Evolutionary conservation across 2,329 filamentous ascomycete genomes (phyloP).

Genomic region (Microthyrium microscopicum): DNA sequence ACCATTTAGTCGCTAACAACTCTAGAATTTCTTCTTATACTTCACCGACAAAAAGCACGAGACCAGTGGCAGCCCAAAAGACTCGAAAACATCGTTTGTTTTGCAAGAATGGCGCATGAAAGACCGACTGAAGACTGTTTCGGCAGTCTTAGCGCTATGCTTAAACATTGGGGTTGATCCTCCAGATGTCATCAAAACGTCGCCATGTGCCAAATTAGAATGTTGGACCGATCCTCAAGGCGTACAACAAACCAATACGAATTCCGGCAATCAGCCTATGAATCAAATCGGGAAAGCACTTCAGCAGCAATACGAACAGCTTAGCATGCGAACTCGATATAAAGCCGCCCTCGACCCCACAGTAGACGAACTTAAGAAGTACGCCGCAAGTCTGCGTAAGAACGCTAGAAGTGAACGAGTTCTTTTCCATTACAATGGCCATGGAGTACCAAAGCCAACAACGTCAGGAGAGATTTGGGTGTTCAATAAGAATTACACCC

Average conservation of each 20-base stretch:
- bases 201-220: conserved; percentile 81
- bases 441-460: conserved; percentile 91
- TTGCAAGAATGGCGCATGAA: conserved; percentile 96
- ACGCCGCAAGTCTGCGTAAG: conserved; percentile 72
- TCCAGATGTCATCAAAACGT: conserved; percentile 91
- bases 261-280: conserved; percentile 55
- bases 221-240: conserved; percentile 75
- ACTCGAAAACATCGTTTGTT: conserved; percentile 31
- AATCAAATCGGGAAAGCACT: conserved; percentile 91
- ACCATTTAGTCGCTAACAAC: not conserved
- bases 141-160: conserved; percentile 82
- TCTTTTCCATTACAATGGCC: conserved; percentile 96
- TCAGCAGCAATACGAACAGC: conserved; percentile 90
- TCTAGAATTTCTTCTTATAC: conserved; percentile 97
- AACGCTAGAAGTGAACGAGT: conserved; percentile 94
- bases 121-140: conserved; percentile 90
- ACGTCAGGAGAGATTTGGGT: conserved; percentile 97
- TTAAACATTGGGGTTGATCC: conserved; percentile 96
- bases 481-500: conserved; percentile 96
- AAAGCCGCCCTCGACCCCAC: conserved; percentile 95
- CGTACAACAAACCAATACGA: no score
- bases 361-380: conserved; percentile 93
- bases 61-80: conserved; percentile 72
- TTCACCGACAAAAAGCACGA: conserved; percentile 97
- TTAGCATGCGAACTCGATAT: conserved; percentile 89